phyloP scores from a whole-genome alignment of 2,329 filamentous ascomycete species.

The Endoconidiophora polonica region DNA sequence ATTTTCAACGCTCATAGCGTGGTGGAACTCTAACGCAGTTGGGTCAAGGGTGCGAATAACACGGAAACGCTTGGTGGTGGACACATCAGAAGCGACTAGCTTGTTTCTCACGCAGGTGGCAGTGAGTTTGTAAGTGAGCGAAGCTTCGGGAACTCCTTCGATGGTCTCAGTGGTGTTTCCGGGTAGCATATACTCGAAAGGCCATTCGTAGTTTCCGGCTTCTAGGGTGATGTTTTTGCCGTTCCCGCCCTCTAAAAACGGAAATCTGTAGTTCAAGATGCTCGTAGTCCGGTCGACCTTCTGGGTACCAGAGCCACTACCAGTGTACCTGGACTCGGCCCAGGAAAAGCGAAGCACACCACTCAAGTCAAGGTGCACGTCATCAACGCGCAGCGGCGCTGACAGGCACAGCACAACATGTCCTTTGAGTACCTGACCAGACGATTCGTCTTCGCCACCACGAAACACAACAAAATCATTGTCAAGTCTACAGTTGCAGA shows the following conservation, averaged over 20 bases:
- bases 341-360: constrained; percentile 45
- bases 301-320: constrained; percentile 20
- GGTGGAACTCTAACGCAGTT: constrained; percentile 58
- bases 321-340: constrained; percentile 6
- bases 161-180: constrained; percentile 69
- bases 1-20: constrained; percentile 92
- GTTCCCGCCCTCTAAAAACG: constrained; percentile 42
- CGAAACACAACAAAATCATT: constrained; percentile 67
- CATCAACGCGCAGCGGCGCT: constrained; percentile 51
- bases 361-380: constrained; percentile 53
- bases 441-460: constrained; percentile 56
- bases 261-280: constrained; percentile 55
- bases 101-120: constrained; percentile 77
- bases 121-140: constrained; percentile 79
- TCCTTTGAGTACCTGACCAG: constrained; percentile 58
- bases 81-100: constrained; percentile 63
- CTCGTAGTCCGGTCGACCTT: constrained; percentile 40
- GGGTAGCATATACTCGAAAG: constrained; percentile 58
- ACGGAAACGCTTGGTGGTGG: constrained; percentile 60
- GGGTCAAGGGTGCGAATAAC: constrained; percentile 64
- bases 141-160: constrained; percentile 73
- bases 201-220: constrained; percentile 70
- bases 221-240: constrained; percentile 42
- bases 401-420: constrained; percentile 58
- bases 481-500: constrained; percentile 41